A percentile compares a stretch with the other conserved stretches of the same genome.
These are phyloP conservation scores for Syzygium jambos DNA, from an alignment of 345 rosid genomes.

Conservation along the genomic window DNA sequence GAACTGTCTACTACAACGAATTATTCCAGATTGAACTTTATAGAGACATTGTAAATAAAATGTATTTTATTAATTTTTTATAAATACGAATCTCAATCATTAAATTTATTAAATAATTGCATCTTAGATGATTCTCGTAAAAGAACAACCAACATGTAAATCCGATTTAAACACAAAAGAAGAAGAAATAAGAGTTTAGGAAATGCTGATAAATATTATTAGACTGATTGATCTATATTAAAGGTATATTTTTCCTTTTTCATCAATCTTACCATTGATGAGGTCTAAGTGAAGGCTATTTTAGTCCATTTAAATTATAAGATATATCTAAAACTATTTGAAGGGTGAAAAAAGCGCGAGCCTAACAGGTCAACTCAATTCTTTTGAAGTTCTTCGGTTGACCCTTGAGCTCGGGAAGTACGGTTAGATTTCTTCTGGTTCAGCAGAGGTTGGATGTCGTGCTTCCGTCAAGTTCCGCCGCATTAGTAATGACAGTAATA, in stretches of 20 bases:
- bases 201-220: neutral
- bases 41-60: neutral
- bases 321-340: too few relatives aligned
- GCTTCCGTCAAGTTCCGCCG: neutral
- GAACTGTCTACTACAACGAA: neutral
- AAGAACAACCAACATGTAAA: neutral
- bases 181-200: neutral
- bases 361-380: neutral
- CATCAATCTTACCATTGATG: neutral
- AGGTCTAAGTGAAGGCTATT: neutral
- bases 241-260: neutral
- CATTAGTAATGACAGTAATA: neutral
- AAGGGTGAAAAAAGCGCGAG: neutral
- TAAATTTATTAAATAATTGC: neutral
- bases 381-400: neutral
- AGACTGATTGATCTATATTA: neutral
- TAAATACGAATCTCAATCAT: neutral
- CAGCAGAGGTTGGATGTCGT: neutral
- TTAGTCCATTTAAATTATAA: neutral
- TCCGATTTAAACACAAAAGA: neutral
- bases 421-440: neutral
- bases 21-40: neutral
- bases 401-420: neutral
- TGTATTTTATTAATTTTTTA: neutral
- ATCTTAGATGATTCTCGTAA: neutral